Conservation (phyloP, 2,329 filamentous ascomycete genomes). For the Scedosporium minutisporum region DNA sequence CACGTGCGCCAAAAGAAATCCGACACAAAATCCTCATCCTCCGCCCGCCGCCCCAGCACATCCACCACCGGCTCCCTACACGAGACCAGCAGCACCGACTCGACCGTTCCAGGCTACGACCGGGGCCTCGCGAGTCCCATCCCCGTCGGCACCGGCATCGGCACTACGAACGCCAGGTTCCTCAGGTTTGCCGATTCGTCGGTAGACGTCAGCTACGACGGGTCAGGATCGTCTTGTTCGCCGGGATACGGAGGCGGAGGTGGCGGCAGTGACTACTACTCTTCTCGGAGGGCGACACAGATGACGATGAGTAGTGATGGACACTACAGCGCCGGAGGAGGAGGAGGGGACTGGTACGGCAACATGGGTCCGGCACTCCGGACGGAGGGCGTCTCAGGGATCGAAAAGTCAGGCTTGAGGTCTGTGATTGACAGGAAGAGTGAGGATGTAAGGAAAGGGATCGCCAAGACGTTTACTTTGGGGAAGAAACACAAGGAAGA, state of each 20-base stretch:
- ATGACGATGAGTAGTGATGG: constrained; percentile 13
- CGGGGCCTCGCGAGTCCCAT: constrained; percentile 22
- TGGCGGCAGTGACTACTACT: not conserved
- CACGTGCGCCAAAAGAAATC: constrained; percentile 50
- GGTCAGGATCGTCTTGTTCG: constrained; percentile 6
- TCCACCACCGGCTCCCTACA: constrained; percentile 26
- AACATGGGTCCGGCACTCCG: constrained; percentile 26
- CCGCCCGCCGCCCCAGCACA: constrained; percentile 10
- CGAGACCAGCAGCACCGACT: constrained; percentile 30
- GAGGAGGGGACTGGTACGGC: constrained; percentile 23
- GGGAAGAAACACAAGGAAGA: constrained; percentile 36
- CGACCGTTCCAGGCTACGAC: constrained; percentile 25
- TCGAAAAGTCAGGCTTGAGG: constrained; percentile 45
- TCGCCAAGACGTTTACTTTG: constrained; percentile 45
- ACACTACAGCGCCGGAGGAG: constrained; percentile 34
- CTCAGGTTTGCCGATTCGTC: constrained; percentile 34
- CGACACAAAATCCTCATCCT: constrained; percentile 25
- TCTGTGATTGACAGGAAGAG: constrained; percentile 45
- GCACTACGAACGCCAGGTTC: constrained; percentile 32
- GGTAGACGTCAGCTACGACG: constrained; percentile 17
- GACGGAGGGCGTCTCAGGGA: constrained; percentile 41
- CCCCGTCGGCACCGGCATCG: constrained; percentile 25
- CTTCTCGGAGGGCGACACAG: not conserved
- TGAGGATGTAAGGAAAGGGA: constrained; percentile 41
- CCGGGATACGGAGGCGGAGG: not conserved